A percentile compares a stretch with the other conserved stretches of the same genome.
These are phyloP conservation scores for Boletus pseudo-olivaceus DNA, from an alignment of 768 basidiomycete genomes.

Conservation along the genomic window DNA sequence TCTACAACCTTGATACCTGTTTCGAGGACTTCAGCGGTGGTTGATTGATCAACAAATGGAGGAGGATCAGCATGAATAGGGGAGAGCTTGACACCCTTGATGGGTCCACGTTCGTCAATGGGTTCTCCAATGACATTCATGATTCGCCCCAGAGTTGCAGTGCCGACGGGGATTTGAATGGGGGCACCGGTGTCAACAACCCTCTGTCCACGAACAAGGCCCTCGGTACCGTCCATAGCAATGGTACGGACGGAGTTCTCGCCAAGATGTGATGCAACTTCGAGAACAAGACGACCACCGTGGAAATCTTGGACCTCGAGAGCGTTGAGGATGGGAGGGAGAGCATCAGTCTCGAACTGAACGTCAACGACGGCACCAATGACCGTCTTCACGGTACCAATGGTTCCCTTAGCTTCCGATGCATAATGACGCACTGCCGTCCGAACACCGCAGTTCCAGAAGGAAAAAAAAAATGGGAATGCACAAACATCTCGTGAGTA, in stretches of 20 bases:
- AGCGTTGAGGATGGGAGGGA: slow-evolving; percentile 97
- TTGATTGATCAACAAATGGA: slow-evolving; percentile 96
- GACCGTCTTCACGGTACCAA: slow-evolving; percentile 93
- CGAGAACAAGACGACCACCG: slow-evolving; percentile 96
- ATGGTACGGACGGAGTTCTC: slow-evolving; percentile 99
- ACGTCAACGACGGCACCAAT: slow-evolving; percentile 99
- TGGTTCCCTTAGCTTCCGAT: slow-evolving; percentile 72
- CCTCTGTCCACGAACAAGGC: slow-evolving; percentile 98
- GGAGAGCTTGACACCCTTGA: slow-evolving; percentile 87
- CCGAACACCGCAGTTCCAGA: neutral
- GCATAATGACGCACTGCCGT: slow-evolving; percentile 78
- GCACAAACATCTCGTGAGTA: neutral
- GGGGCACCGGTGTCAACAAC: slow-evolving; percentile 96
- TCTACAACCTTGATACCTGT: slow-evolving; percentile 99
- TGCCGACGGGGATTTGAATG: slow-evolving; percentile 95
- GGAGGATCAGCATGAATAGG: slow-evolving; percentile 99
- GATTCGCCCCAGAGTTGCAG: slow-evolving; percentile 93
- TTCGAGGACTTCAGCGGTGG: slow-evolving; percentile 97
- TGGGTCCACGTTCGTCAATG: slow-evolving; percentile 99
- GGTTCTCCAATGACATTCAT: slow-evolving; percentile 99
- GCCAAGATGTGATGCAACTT: slow-evolving; percentile 97
- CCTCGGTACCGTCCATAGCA: slow-evolving; percentile 99
- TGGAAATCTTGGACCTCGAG: slow-evolving; percentile 94
- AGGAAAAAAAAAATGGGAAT: neutral
- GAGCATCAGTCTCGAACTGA: slow-evolving; percentile 86